Conservation (phyloP, 2,329 filamentous ascomycete species). For the Pyricularia grisea region DNA sequence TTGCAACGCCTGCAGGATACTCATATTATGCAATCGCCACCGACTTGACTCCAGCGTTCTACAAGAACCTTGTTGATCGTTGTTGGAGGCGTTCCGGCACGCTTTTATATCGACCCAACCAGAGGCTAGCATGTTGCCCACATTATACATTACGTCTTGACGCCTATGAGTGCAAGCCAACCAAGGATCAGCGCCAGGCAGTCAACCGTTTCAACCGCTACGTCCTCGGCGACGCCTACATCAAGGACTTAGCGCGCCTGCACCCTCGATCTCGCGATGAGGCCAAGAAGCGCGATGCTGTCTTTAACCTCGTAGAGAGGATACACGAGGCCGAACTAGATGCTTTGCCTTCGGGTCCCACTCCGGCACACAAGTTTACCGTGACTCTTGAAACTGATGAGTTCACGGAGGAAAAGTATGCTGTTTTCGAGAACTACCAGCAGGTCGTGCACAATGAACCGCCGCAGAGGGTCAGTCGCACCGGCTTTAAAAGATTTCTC, state of each 20-base stretch:
- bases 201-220: slow-evolving; percentile 64
- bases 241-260: slow-evolving; percentile 51
- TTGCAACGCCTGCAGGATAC: slow-evolving; percentile 42
- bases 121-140: slow-evolving; percentile 75
- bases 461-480: slow-evolving; percentile 44
- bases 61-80: slow-evolving; percentile 63
- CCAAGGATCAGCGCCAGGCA: slow-evolving; percentile 64
- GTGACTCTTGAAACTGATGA: slow-evolving; percentile 61
- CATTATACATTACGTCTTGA: slow-evolving; percentile 79
- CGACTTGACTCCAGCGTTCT: slow-evolving; percentile 54
- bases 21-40: slow-evolving; percentile 61
- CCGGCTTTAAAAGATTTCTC: slow-evolving; percentile 62
- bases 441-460: slow-evolving; percentile 60
- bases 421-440: slow-evolving; percentile 68
- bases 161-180: slow-evolving; percentile 52
- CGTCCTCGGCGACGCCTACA: slow-evolving; percentile 60
- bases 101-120: slow-evolving; percentile 70
- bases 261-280: slow-evolving; percentile 61
- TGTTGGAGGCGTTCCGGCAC: slow-evolving; percentile 68
- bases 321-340: slow-evolving; percentile 59
- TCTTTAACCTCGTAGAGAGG: slow-evolving; percentile 57
- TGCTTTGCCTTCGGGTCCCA: slow-evolving; percentile 44
- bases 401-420: slow-evolving; percentile 70
- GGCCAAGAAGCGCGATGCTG: slow-evolving; percentile 51
- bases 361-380: slow-evolving; percentile 57